Percentiles rank a stretch among this genome's conserved stretches.
Conservation (phyloP, 306 rosid species). For the Fagus sylvatica region DNA sequence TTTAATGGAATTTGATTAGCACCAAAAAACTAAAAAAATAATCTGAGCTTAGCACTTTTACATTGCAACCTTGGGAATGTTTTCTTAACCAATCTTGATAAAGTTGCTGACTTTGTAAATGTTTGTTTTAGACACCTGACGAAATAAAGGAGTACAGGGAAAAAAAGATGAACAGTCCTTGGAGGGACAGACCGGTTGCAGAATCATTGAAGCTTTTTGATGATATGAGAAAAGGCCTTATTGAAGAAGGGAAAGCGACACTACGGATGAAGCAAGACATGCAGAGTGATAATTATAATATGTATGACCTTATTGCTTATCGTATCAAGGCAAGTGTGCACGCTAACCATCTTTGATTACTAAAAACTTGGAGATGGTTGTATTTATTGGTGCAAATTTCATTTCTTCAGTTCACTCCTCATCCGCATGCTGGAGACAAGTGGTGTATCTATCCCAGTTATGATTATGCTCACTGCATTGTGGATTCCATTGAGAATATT, state of each 20-base stretch:
- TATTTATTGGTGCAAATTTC: constrained; percentile 27
- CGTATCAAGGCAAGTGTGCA: constrained; percentile 70
- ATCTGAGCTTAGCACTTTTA: neutral
- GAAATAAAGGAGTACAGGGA: constrained; percentile 92
- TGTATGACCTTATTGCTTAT: constrained; percentile 98
- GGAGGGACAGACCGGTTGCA: constrained; percentile 88
- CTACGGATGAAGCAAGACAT: constrained; percentile 99
- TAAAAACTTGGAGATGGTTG: constrained; percentile 8
- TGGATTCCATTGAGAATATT: constrained; percentile 95
- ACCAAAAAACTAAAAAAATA: neutral
- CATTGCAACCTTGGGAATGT: neutral
- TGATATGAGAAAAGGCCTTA: constrained; percentile 78
- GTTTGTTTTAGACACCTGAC: constrained; percentile 71
- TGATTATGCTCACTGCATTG: constrained; percentile 95
- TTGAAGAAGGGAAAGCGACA: constrained; percentile 96
- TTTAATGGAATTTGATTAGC: neutral
- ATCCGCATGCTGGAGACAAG: constrained; percentile 98
- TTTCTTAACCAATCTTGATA: constrained; percentile 10
- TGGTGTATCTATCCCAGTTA: constrained; percentile 99
- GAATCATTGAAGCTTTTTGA: constrained; percentile 87
- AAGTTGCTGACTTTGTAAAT: constrained; percentile 16
- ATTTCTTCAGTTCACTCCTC: constrained; percentile 77
- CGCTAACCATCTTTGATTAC: constrained; percentile 15
- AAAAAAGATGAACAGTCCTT: constrained; percentile 93
- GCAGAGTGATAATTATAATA: constrained; percentile 96